Evolutionary conservation across 139 green algal species (phyloP).

Genomic region (Chlamydomonas eustigma): DNA sequence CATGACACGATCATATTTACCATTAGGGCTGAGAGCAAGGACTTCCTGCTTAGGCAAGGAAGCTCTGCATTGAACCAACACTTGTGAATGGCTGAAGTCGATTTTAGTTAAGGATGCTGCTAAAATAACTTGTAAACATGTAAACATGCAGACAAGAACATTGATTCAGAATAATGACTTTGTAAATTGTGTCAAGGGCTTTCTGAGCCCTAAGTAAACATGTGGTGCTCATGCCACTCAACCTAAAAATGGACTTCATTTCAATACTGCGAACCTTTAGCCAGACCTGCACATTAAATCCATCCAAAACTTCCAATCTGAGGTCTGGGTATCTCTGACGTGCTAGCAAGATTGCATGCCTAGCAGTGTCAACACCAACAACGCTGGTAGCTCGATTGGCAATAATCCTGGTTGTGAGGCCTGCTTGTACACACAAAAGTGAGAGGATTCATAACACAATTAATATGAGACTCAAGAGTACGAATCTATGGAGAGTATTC

Average conservation of each 20-base stretch:
- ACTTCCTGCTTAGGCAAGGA: background rate
- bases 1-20: background rate
- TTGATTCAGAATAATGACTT: background rate
- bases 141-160: background rate
- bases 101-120: too few relatives aligned
- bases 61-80: too few relatives aligned
- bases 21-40: constrained; percentile 4
- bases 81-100: too few relatives aligned
- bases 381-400: background rate
- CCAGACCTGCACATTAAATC: constrained; percentile 5
- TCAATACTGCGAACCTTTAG: too few relatives aligned
- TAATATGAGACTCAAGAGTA: too few relatives aligned
- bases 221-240: background rate
- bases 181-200: background rate
- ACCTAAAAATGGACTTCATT: too few relatives aligned
- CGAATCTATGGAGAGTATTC: too few relatives aligned
- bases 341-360: background rate
- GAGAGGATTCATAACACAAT: too few relatives aligned
- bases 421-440: background rate
- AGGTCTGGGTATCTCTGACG: background rate
- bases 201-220: background rate
- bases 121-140: background rate
- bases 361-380: background rate
- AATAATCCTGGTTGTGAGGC: background rate
- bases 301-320: background rate